These are phyloP conservation scores for Lentinula sp. DNA, from an alignment of 768 basidiomycete genomes.

Conservation along the genomic window DNA sequence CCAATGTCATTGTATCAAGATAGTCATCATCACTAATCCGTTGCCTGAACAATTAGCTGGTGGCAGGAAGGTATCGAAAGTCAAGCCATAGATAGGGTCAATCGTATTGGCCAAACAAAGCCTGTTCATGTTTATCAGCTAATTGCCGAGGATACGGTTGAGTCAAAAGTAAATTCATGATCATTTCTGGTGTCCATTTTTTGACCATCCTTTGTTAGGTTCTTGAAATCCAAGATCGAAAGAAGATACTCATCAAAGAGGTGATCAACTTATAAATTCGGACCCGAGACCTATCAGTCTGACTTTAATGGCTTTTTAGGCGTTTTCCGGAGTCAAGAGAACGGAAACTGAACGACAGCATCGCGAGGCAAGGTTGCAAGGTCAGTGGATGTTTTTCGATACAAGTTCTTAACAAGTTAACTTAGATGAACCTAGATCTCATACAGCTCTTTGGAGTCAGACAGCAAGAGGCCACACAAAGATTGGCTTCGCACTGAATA, in stretches of 20 bases:
- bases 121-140: conserved; percentile 84
- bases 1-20: not conserved
- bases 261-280: conserved; percentile 24
- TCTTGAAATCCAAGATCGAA: conserved; percentile 82
- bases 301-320: conserved; percentile 33
- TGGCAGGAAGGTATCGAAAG: conserved; percentile 76
- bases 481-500: not conserved
- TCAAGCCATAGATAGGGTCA: conserved; percentile 78
- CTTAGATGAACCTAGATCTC: conserved; percentile 37
- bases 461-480: conserved; percentile 14
- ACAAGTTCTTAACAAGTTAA: not conserved
- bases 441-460: conserved; percentile 50
- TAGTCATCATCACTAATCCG: not conserved
- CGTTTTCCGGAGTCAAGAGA: conserved; percentile 77
- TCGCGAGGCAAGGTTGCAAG: conserved; percentile 78
- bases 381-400: conserved; percentile 25
- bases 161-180: conserved; percentile 54
- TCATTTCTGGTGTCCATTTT: not conserved
- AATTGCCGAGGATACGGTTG: conserved; percentile 86
- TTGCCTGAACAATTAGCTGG: conserved; percentile 41
- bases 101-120: conserved; percentile 82
- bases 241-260: conserved; percentile 74
- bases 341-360: conserved; percentile 72
- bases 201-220: conserved; percentile 27
- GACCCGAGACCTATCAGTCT: not conserved